These are phyloP conservation scores for Cubamyces lactineus DNA, from an alignment of 768 basidiomycete genomes.

Conservation along the genomic window DNA sequence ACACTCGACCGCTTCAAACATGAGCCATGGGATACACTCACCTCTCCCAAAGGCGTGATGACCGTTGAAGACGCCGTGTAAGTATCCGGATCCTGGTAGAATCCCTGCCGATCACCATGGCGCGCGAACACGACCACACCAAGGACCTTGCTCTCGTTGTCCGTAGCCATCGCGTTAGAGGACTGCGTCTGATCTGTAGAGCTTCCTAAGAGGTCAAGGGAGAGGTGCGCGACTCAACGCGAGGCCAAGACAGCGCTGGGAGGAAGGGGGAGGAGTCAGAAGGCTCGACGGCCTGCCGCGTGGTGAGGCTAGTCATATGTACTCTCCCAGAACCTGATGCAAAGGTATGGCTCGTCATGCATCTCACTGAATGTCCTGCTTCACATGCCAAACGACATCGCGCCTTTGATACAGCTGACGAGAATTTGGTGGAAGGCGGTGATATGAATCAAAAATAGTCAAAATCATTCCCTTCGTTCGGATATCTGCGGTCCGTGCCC, in stretches of 20 bases:
- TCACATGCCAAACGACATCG: no score
- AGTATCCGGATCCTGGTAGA: slow-evolving; percentile 63
- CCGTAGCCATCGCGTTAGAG: slow-evolving; percentile 7
- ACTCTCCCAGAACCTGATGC: background rate
- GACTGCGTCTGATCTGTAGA: background rate
- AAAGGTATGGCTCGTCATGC: background rate
- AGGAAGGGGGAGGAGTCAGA: slow-evolving; percentile 11
- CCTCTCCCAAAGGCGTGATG: slow-evolving; percentile 73
- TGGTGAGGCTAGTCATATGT: slow-evolving; percentile 1
- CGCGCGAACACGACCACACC: slow-evolving; percentile 33
- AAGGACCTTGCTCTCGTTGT: slow-evolving; percentile 25
- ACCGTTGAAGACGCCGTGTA: slow-evolving; percentile 59
- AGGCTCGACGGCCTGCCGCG: slow-evolving; percentile 3
- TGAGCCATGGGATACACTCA: slow-evolving; percentile 32
- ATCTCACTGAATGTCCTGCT: no score
- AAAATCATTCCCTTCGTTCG: no score
- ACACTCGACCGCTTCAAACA: no score
- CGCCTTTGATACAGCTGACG: no score
- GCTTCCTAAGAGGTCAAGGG: background rate
- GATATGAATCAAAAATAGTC: no score
- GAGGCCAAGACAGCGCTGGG: background rate
- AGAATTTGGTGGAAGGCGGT: no score
- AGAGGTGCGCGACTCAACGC: background rate
- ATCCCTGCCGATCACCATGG: slow-evolving; percentile 44
- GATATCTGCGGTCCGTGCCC: no score